These are phyloP conservation scores for Coniosporium tulheliwenetii DNA, from an alignment of 2,329 filamentous ascomycete genomes.

Conservation along the genomic window DNA sequence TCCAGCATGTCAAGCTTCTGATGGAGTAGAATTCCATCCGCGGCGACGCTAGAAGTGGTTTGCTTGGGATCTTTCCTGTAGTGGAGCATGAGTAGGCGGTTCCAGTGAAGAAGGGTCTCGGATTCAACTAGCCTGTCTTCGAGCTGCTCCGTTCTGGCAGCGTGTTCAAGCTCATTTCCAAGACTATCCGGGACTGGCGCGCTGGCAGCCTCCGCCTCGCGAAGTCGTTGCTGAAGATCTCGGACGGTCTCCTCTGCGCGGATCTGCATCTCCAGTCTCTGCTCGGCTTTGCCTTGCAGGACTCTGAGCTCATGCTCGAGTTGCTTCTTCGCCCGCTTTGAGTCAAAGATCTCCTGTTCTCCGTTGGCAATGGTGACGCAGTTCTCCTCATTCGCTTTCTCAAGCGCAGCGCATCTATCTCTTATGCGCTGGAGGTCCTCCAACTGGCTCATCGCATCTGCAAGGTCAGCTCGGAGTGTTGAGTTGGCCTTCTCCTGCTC, in stretches of 20 bases:
- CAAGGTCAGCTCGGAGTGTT: conserved; percentile 27
- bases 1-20: conserved; percentile 23
- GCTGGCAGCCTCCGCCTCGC: conserved; percentile 22
- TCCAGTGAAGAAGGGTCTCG: neutral
- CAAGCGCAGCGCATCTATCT: conserved; percentile 25
- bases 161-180: conserved; percentile 20
- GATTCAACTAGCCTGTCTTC: conserved; percentile 9
- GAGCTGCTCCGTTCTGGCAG: conserved; percentile 11
- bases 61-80: neutral
- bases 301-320: conserved; percentile 32
- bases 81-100: neutral
- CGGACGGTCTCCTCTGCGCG: conserved; percentile 30
- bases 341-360: conserved; percentile 35
- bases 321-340: conserved; percentile 29
- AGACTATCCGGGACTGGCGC: conserved; percentile 2
- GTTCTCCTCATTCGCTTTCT: conserved; percentile 36
- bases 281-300: conserved; percentile 29
- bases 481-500: conserved; percentile 29
- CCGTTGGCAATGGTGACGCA: conserved; percentile 32
- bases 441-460: conserved; percentile 25
- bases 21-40: conserved; percentile 17
- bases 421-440: conserved; percentile 28
- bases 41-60: conserved; percentile 4
- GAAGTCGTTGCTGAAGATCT: conserved; percentile 28
- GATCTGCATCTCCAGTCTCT: conserved; percentile 29